Evolutionary conservation across 2,329 filamentous ascomycete species (phyloP).

Genomic region (Ophiobolus disseminans): DNA sequence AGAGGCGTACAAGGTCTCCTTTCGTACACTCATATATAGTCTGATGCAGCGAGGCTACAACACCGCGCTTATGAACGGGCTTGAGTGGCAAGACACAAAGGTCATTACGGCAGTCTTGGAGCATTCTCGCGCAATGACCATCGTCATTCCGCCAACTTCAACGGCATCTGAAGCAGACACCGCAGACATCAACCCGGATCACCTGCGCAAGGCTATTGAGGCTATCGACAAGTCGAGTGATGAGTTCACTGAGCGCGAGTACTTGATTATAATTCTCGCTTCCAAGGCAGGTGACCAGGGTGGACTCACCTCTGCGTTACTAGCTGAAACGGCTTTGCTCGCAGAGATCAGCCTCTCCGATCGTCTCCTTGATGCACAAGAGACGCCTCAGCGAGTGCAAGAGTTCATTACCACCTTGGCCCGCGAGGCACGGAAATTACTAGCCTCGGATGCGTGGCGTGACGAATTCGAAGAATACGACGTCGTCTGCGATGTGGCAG

Average conservation of each 20-base stretch:
- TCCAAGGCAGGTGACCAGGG: constrained; percentile 34
- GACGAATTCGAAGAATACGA: constrained; percentile 27
- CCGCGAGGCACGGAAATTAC: constrained; percentile 42
- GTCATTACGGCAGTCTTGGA: constrained; percentile 47
- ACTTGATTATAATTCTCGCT: constrained; percentile 39
- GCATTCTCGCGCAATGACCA: constrained; percentile 25
- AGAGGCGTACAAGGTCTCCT: constrained; percentile 31
- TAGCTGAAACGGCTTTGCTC: constrained; percentile 54
- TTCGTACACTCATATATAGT: constrained; percentile 61
- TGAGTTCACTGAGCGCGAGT: constrained; percentile 43
- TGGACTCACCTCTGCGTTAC: constrained; percentile 48
- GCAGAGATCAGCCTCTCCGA: constrained; percentile 51
- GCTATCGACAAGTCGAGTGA: constrained; percentile 24
- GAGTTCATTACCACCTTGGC: constrained; percentile 50
- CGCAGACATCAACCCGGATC: constrained; percentile 19
- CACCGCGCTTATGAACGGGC: constrained; percentile 67
- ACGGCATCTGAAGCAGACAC: constrained; percentile 6
- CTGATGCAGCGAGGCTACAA: constrained; percentile 66
- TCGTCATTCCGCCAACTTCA: constrained; percentile 14
- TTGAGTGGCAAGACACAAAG: constrained; percentile 71
- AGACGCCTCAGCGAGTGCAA: constrained; percentile 42
- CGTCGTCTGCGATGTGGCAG: constrained; percentile 56
- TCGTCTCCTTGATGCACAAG: constrained; percentile 41
- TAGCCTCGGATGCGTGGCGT: constrained; percentile 50
- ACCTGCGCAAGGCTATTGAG: constrained; percentile 29